These are phyloP conservation scores for Rhizophagus prolifer DNA, from an alignment of 192 early-diverging fungal species.

Conservation along the genomic window DNA sequence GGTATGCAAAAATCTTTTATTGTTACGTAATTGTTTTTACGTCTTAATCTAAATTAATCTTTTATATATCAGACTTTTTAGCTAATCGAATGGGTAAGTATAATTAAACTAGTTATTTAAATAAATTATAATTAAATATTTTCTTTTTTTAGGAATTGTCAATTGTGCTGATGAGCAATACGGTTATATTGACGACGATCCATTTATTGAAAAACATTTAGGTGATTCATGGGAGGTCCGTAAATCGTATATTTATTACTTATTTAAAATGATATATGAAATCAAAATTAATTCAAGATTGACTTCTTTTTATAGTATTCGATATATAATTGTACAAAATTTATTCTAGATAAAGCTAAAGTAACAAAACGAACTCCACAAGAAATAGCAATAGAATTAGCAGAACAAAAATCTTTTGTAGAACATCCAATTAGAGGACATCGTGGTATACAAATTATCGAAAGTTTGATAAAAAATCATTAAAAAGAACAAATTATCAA, in stretches of 20 bases:
- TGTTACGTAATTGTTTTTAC: too few relatives aligned
- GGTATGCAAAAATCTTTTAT: not conserved
- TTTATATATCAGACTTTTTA: constrained; percentile 35
- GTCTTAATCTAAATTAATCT: not conserved
- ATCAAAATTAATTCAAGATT: constrained; percentile 4
- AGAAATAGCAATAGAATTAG: constrained; percentile 38
- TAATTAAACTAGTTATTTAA: not conserved
- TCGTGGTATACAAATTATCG: constrained; percentile 40
- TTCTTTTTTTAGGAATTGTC: constrained; percentile 37
- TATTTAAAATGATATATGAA: not conserved
- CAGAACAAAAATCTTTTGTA: constrained; percentile 33
- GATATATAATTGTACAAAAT: constrained; percentile 42
- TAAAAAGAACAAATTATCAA: not conserved
- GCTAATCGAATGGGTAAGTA: constrained; percentile 36
- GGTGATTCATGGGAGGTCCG: constrained; percentile 31
- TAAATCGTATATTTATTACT: not conserved
- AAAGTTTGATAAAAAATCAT: constrained; percentile 35
- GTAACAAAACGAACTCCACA: constrained; percentile 37
- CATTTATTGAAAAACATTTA: constrained; percentile 43
- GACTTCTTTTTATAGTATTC: constrained; percentile 35
- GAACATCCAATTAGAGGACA: constrained; percentile 44
- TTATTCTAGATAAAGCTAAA: constrained; percentile 30
- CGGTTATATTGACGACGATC: constrained; percentile 44
- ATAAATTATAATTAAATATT: not conserved
- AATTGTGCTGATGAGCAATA: constrained; percentile 48